Conservation (phyloP, 257 asterid genomes). For the Forsythia viridissima region DNA sequence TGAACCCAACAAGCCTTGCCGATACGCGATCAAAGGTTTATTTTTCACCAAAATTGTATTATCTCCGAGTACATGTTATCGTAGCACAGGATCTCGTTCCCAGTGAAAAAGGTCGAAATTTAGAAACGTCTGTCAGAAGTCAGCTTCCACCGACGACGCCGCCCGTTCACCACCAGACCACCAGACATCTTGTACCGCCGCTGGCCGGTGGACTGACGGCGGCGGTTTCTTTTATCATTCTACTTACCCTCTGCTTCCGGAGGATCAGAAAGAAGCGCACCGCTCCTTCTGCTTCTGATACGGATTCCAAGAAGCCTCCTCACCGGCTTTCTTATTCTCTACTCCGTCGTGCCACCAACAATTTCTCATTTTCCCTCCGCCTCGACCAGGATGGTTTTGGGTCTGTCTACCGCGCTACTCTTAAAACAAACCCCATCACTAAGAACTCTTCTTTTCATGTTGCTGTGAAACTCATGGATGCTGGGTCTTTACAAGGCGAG, state of each 20-base stretch:
- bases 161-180: slow-evolving; percentile 31
- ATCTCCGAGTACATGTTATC: no score
- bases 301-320: slow-evolving; percentile 80
- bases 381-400: slow-evolving; percentile 99
- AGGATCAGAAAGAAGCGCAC: slow-evolving; percentile 56
- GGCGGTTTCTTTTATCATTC: slow-evolving; percentile 59
- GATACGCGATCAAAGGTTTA: no score
- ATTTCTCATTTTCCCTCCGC: slow-evolving; percentile 66
- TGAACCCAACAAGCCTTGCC: no score
- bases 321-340: slow-evolving; percentile 63
- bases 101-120: no score
- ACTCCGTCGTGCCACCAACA: slow-evolving; percentile 78
- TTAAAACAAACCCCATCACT: slow-evolving; percentile 37
- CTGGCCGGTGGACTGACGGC: slow-evolving; percentile 69
- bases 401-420: slow-evolving; percentile 74
- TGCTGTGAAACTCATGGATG: no score
- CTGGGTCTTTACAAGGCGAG: no score
- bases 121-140: no score
- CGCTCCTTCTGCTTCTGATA: slow-evolving; percentile 66
- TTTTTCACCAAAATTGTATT: no score
- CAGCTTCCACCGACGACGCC: no score
- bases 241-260: slow-evolving; percentile 34
- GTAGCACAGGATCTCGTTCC: no score
- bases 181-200: slow-evolving; percentile 42
- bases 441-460: no score